Base-by-base conservation (phyloP, 2,329 filamentous ascomycete genomes). In the Talaromyces funiculosus region DNA sequence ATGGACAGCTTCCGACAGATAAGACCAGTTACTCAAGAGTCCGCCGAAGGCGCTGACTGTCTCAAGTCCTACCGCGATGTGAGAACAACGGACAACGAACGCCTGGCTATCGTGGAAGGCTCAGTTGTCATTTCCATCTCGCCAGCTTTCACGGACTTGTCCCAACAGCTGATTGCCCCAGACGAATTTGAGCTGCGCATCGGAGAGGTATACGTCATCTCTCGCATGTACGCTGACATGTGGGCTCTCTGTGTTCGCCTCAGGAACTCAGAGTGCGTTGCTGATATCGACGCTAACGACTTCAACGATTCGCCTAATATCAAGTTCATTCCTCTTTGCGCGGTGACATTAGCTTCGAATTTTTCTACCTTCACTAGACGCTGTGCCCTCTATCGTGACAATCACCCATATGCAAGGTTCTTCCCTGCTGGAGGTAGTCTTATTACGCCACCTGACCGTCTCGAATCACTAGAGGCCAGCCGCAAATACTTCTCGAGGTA, bases 201-300 rank as follows among this genome's bases (percentile, higher is more conserved):
- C 53, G 71, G 72, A 7, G 69, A 72, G 33, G 55, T 72, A 0
- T 73, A 68, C 47, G 62, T 73, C 26, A 63, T 74, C 38, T 70
- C 68, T 45, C 66, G 63, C 3, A 60, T 74, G 51, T 73, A 71
- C 62, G 67, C 69, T 12, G 71, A 74, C 53, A 54, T 73, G 31
- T 74, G 72, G 72, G 71, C 71, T 49, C 67, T 71, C 4, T 74
- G 71, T 61, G 62, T 65, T 18, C 70, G 68, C 24, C 54, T 69
- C 12, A 69, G 68, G 16, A 64, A 68, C 7, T 62, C 61, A 24
- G 43, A 62, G 20, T 26, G 57, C 10, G 60, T 59, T 31, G 57
- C 64, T 8, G 55, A 54, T 33, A 31, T 55, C 37, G 38, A 18
- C 38, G 31, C 29, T 18, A 49, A 43, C n/a, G 18, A 54, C 18